Evolutionary conservation across 805 yeast genomes (phyloP).

Genomic region (Zygoascus biomembranicola): DNA sequence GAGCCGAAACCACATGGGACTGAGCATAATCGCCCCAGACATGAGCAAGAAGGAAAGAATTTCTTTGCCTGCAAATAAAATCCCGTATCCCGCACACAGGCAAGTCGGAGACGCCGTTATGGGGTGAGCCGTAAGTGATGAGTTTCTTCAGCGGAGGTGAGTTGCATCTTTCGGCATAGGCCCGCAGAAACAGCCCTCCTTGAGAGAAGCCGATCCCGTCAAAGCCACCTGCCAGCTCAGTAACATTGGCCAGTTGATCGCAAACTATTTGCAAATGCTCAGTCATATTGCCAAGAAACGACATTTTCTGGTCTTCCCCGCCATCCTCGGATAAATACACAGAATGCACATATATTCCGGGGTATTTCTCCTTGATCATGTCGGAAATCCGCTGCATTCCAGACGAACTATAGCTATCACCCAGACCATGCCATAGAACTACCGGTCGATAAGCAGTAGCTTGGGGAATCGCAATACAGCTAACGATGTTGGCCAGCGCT

Average conservation of each 20-base stretch:
- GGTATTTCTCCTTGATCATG: conserved; percentile 34
- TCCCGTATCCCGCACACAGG: conserved; percentile 49
- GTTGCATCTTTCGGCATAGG: conserved; percentile 53
- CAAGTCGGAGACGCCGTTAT: conserved; percentile 57
- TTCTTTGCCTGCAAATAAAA: conserved; percentile 52
- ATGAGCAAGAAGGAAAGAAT: conserved; percentile 46
- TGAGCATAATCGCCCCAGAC: conserved; percentile 56
- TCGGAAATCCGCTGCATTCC: conserved; percentile 44
- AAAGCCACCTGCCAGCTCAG: conserved; percentile 47
- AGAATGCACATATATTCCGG: conserved; percentile 46
- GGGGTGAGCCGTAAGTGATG: conserved; percentile 76
- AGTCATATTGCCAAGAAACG: conserved; percentile 53
- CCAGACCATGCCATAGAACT: conserved; percentile 81
- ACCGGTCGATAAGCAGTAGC: conserved; percentile 35
- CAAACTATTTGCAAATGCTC: conserved; percentile 50
- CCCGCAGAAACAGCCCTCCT: conserved; percentile 74
- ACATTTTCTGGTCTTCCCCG: conserved; percentile 42
- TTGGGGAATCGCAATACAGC: too few relatives aligned
- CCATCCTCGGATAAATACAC: conserved; percentile 44
- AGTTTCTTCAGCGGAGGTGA: conserved; percentile 38
- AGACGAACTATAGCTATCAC: conserved; percentile 60
- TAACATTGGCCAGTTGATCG: conserved; percentile 37
- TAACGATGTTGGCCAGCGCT: too few relatives aligned
- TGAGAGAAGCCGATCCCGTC: conserved; percentile 76
- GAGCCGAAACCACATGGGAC: conserved; percentile 56